These are phyloP conservation scores for Aspergillus leporis DNA, from an alignment of 495 filamentous ascomycete species.

Conservation along the genomic window DNA sequence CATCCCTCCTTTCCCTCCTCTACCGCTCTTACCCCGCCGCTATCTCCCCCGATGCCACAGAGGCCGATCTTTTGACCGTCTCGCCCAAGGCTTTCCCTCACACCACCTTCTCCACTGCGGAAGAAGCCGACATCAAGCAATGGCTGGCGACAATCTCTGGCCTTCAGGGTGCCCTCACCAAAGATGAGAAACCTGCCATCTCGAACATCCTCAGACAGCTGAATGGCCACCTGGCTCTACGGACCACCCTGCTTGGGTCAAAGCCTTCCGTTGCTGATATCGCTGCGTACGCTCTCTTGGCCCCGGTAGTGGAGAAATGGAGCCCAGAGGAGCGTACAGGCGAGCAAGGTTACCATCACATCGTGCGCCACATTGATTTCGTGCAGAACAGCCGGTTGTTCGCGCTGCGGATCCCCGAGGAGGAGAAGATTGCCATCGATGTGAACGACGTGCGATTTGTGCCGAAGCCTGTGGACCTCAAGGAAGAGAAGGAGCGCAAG, in stretches of 20 bases:
- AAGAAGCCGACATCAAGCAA: conserved; percentile 82
- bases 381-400: conserved; percentile 87
- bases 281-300: conserved; percentile 78
- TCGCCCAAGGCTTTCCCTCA: conserved; percentile 64
- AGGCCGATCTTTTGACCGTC: conserved; percentile 49
- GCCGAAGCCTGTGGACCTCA: conserved; percentile 76
- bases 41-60: conserved; percentile 49
- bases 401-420: conserved; percentile 64
- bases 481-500: conserved; percentile 85
- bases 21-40: conserved; percentile 53
- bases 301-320: conserved; percentile 78
- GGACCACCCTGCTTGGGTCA: conserved; percentile 84
- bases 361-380: conserved; percentile 90
- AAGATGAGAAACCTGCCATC: conserved; percentile 55
- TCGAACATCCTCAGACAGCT: conserved; percentile 64
- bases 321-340: conserved; percentile 85
- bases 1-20: conserved; percentile 54
- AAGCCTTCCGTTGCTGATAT: conserved; percentile 92
- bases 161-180: conserved; percentile 59
- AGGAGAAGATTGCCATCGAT: conserved; percentile 81
- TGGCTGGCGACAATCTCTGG: conserved; percentile 77
- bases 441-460: conserved; percentile 77
- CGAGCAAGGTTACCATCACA: conserved; percentile 84
- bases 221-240: conserved; percentile 82
- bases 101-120: conserved; percentile 68